These are phyloP conservation scores for Setaria italica DNA, from an alignment of 202 grass and related monocot genomes.

Conservation along the genomic window DNA sequence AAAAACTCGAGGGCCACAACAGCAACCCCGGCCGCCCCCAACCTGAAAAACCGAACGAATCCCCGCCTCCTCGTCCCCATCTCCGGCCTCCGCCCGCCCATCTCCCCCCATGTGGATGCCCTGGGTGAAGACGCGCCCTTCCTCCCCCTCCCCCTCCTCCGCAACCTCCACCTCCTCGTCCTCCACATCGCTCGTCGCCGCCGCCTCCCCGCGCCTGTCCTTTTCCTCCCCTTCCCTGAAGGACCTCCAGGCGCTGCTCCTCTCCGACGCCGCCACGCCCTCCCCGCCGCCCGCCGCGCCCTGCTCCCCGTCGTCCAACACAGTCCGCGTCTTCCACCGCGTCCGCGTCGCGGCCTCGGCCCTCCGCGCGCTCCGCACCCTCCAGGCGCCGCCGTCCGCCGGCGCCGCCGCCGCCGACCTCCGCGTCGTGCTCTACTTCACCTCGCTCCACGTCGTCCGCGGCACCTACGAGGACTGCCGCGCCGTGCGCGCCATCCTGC, in stretches of 20 bases:
- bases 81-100: slow-evolving; percentile 18
- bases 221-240: slow-evolving; percentile 86
- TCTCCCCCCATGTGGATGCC: slow-evolving; percentile 78
- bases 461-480: slow-evolving; percentile 86
- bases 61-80: slow-evolving; percentile 29
- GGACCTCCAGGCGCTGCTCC: slow-evolving; percentile 83
- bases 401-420: slow-evolving; percentile 49
- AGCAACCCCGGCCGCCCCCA: slow-evolving; percentile 19
- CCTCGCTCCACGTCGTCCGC: slow-evolving; percentile 84
- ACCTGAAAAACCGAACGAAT: slow-evolving; percentile 54
- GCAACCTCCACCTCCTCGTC: neutral
- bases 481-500: slow-evolving; percentile 77
- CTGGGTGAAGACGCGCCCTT: slow-evolving; percentile 85
- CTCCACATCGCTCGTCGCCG: slow-evolving; percentile 35
- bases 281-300: slow-evolving; percentile 29
- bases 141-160: slow-evolving; percentile 39
- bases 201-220: slow-evolving; percentile 58
- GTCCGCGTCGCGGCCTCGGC: slow-evolving; percentile 75
- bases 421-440: slow-evolving; percentile 93
- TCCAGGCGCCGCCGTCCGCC: slow-evolving; percentile 37
- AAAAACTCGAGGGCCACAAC: slow-evolving; percentile 19
- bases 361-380: slow-evolving; percentile 65
- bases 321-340: slow-evolving; percentile 75
- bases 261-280: slow-evolving; percentile 51
- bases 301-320: slow-evolving; percentile 48